Evolutionary conservation across 2,329 filamentous ascomycete genomes (phyloP), one percentile per base, ranked within the genome.

Genomic region (Pseudopyrenochaeta lycopersici): DNA sequence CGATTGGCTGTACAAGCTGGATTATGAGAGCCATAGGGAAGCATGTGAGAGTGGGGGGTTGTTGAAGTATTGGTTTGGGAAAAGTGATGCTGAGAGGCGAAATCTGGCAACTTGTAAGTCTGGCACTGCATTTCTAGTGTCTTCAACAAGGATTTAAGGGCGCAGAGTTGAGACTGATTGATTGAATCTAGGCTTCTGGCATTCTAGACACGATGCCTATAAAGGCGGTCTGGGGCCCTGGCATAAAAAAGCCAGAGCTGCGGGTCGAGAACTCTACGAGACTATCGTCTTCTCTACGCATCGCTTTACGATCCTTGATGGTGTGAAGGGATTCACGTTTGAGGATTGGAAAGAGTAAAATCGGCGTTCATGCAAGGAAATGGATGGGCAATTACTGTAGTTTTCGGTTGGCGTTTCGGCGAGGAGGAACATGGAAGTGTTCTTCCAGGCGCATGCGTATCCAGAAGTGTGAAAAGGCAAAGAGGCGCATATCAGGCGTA

Each of bases 31-130:
- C 6, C 92, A 97, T 73, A 82, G 85, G 20, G 92, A 97, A 73
- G 93, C 93, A 11, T 88, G 88, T 15, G 83, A 83, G 33, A 90
- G 87, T 66, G 92, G 92, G 5, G 92, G 92, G 0, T 84, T 97
- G 70, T 77, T 97, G 70, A 96, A 96, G 75, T 97, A 97, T 76
- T 97, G 93, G 92, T 97, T 96, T 74, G 91, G 92, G 2, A 81
- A 79, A 30, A 88, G 89, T 17, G 87, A 96, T 77, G 78, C 74
- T 38, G 81, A 89, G 46, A 83, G 89, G 57, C 82, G 86, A 68
- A 97, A 97, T 77, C 76, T 97, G 66, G 93, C 93, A 38, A 97
- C 92, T 43, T 81, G 80, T 80, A 70, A 71, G 81, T 77, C 23
- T 44, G 33, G 17, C 43, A 30, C 11, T 44, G 18, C 14, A 48